These are phyloP conservation scores for Cucumis melo DNA, from an alignment of 306 rosid genomes.

Conservation along the genomic window DNA sequence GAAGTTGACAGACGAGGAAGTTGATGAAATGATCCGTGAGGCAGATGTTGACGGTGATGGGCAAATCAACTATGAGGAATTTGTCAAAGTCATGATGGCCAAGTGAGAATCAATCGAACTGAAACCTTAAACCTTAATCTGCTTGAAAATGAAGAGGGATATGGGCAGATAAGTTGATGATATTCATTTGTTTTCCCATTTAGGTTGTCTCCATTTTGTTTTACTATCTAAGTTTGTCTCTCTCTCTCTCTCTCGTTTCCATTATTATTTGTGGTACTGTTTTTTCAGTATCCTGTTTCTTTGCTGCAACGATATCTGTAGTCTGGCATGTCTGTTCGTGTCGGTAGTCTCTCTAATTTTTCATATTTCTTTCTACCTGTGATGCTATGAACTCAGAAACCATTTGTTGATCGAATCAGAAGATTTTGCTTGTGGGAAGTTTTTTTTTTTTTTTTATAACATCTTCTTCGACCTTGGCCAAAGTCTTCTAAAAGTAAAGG, in stretches of 20 bases:
- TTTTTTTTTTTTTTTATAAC: neutral
- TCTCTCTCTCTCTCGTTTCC: slow-evolving; percentile 5
- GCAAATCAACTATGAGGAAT: slow-evolving; percentile 13
- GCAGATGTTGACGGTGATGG: slow-evolving; percentile 12
- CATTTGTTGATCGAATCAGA: slow-evolving; percentile 3
- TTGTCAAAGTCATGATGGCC: slow-evolving; percentile 16
- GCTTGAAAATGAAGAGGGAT: slow-evolving; percentile 7
- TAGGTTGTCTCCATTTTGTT: neutral
- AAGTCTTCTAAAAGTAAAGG: no score
- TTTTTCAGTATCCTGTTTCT: slow-evolving; percentile 2
- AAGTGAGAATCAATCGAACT: slow-evolving; percentile 8
- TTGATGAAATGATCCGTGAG: slow-evolving; percentile 9
- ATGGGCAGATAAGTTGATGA: slow-evolving; percentile 8
- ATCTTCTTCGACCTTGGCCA: neutral
- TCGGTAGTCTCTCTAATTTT: neutral
- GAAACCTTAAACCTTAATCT: slow-evolving; percentile 2
- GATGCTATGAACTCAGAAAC: neutral
- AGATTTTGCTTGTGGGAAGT: slow-evolving; percentile 3
- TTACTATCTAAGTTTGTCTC: neutral
- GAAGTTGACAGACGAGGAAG: slow-evolving; percentile 13
- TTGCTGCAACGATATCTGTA: slow-evolving; percentile 4
- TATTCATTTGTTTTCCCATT: slow-evolving; percentile 1
- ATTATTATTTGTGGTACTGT: slow-evolving; percentile 4
- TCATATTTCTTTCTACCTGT: neutral
- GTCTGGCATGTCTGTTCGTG: slow-evolving; percentile 1